phyloP scores from a whole-genome alignment of 108 stramenopile genomes.

The Cylindrotheca closterium region DNA sequence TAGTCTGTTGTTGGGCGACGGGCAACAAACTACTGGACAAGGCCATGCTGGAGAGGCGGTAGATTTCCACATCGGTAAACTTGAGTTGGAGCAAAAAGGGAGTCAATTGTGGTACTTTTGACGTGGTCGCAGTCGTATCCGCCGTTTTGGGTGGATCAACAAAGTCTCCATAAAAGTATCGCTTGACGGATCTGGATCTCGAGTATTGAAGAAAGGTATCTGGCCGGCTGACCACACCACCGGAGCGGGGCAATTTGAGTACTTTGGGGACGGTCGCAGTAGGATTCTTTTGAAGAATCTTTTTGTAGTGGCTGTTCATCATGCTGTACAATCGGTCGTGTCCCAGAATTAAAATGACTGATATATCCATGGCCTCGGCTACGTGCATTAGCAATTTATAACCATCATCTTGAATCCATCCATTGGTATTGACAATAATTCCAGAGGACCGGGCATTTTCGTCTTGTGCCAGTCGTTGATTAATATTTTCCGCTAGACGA shows the following conservation, averaged over 20 bases:
- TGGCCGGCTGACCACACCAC: conserved; percentile 74
- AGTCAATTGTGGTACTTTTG: conserved; percentile 63
- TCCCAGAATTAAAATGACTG: conserved; percentile 78
- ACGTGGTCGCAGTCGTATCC: neutral
- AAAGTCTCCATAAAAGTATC: conserved; percentile 80
- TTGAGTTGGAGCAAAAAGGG: conserved; percentile 68
- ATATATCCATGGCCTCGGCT: conserved; percentile 63
- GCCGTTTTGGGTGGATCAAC: conserved; percentile 19
- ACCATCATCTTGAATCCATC: conserved; percentile 75
- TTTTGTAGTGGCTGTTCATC: conserved; percentile 65
- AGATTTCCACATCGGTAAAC: conserved; percentile 56
- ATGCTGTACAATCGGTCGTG: conserved; percentile 89
- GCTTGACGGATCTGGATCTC: conserved; percentile 61
- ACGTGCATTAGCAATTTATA: conserved; percentile 66
- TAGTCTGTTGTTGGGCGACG: conserved; percentile 77
- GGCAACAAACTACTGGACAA: conserved; percentile 76
- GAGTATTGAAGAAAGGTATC: conserved; percentile 59
- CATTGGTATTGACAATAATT: conserved; percentile 82
- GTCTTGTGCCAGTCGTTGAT: conserved; percentile 53
- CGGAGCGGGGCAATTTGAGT: conserved; percentile 82
- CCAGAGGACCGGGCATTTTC: conserved; percentile 70
- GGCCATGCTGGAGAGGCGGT: conserved; percentile 68
- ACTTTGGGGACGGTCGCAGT: conserved; percentile 49
- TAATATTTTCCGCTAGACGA: conserved; percentile 55
- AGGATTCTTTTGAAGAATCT: conserved; percentile 15